Evolutionary conservation across 2,329 filamentous ascomycete species (phyloP), one percentile per base, ranked within the genome.

Genomic region (Gremmenia infestans): DNA sequence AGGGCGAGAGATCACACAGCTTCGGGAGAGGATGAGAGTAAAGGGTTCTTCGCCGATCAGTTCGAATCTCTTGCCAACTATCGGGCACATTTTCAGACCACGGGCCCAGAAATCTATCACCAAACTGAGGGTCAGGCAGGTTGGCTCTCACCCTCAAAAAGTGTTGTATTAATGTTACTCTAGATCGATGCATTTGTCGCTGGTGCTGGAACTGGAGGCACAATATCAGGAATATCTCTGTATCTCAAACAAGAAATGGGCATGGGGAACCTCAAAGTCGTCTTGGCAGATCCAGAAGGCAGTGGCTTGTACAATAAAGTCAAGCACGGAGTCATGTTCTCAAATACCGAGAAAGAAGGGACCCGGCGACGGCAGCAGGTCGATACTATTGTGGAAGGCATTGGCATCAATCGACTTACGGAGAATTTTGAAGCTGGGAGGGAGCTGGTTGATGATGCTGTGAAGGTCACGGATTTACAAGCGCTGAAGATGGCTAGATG

Each of bases 301-400:
- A 96, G 90, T 70, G 94, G 94, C 0, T 76, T 99, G 25, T 97
- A 88, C 77, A 96, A 99, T 75, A 88, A 90, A 68, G 81, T 99
- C 62, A 88, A 88, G 64, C 89, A 94, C 72, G 94, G 93, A 5
- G 94, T 99, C 59, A 96, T 99, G 90, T 99, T 97, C 73, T 88
- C 91, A 57, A 68, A 81, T 0, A 95, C 89, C 32, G 94, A 99
- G 74, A 83, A 81, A 61, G 94, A 99, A 77, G 94, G 94, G 4
- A 97, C 93, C 12, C 80, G 94, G 14, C 81, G 95, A 49, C 80
- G 94, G 57, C 86, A 89, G 66, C 95, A 99, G 73, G 91, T 99
- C 52, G 95, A 99, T 75, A 92, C 88, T 4, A 90, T 99, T 61
- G 91, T 99, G 28, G 95, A 99, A 73, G 94, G 94, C 1, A 90